phyloP scores from a whole-genome alignment of 2,329 filamentous ascomycete genomes.

The Lecanicillium sp. region DNA sequence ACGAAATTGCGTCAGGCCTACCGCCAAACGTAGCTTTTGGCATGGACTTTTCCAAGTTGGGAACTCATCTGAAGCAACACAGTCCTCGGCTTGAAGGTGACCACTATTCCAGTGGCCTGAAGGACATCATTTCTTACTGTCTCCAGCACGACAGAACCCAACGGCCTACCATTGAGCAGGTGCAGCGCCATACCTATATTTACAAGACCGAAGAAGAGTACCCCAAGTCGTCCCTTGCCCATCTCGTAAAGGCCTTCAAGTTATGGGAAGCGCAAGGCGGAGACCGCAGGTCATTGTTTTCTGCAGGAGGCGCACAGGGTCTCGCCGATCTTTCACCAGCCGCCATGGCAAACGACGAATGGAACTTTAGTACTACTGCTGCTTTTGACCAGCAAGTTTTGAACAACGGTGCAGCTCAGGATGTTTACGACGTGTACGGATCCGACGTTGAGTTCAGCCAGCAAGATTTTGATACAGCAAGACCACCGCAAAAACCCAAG shows the following conservation, averaged over 20 bases:
- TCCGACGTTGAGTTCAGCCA: conserved; percentile 45
- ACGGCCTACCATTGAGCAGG: conserved; percentile 60
- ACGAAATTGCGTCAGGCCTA: conserved; percentile 70
- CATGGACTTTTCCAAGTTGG: conserved; percentile 38
- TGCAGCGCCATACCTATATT: conserved; percentile 64
- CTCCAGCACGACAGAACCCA: conserved; percentile 59
- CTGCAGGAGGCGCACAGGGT: conserved; percentile 48
- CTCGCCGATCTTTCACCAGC: conserved; percentile 35
- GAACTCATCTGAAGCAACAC: conserved; percentile 49
- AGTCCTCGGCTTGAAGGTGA: conserved; percentile 63
- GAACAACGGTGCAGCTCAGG: conserved; percentile 44
- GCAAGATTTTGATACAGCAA: conserved; percentile 37
- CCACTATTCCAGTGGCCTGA: conserved; percentile 60
- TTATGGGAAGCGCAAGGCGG: conserved; percentile 70
- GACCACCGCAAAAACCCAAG: conserved; percentile 44
- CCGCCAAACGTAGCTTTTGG: conserved; percentile 60
- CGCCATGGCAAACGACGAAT: conserved; percentile 47
- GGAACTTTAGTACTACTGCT: conserved; percentile 59
- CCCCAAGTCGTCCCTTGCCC: conserved; percentile 54
- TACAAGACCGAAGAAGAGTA: conserved; percentile 52
- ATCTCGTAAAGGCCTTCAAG: conserved; percentile 64
- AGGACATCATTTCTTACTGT: conserved; percentile 64
- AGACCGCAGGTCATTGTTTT: conserved; percentile 57
- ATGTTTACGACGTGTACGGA: conserved; percentile 54
- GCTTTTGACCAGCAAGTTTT: conserved; percentile 54